Evolutionary conservation across 148 eudicot genomes (phyloP), one percentile per base, ranked within the genome.

Genomic region (Chenopodium berlandieri): DNA sequence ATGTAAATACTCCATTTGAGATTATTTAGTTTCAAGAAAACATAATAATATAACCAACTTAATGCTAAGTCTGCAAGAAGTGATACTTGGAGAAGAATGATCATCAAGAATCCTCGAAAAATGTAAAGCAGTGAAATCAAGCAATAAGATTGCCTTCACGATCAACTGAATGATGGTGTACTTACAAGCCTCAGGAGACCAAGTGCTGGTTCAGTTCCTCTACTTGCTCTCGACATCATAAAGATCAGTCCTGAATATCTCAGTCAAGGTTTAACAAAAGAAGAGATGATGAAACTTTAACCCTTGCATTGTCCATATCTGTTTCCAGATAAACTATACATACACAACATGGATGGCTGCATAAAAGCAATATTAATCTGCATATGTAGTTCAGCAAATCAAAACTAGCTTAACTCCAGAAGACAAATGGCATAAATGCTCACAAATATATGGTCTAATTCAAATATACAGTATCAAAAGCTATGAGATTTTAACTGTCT

Each of bases 161-260:
- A 69, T 16, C 74, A 17, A 71, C 74, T 34, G 27, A 70, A 71
- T 17, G 22, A 17, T 69, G 74, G 27, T 13, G 25, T 19, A 71
- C 74, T 37, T 71, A 37, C 54, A 71, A n/a, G 71, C 70, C 52
- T 71, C 73, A 20, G 65, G 65, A 31, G 70, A 54, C 2, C 9
- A 37, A 48, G 19, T 47, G 80, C 75, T 70, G 48, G 9, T 25
- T 60, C 63, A 30, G 73, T 68, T 52, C 25, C 71, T 20, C 84
- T 86, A 85, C 83, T 90, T 90, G 89, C 87, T 90, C 88, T 90
- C 92, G 14, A 66, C 48, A 72, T 90, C 88, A 79, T 90, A 90
- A 17, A 88, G 88, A 87, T 88, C 90, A 58, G 91, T 52, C 78
- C 92, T 90, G 82, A 73, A 66, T 70, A 84, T 32, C 67, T 48